Percentiles rank a stretch among this genome's conserved stretches.
phyloP scores from a whole-genome alignment of 495 filamentous ascomycete genomes.

The Aspergillus ellipticus region DNA sequence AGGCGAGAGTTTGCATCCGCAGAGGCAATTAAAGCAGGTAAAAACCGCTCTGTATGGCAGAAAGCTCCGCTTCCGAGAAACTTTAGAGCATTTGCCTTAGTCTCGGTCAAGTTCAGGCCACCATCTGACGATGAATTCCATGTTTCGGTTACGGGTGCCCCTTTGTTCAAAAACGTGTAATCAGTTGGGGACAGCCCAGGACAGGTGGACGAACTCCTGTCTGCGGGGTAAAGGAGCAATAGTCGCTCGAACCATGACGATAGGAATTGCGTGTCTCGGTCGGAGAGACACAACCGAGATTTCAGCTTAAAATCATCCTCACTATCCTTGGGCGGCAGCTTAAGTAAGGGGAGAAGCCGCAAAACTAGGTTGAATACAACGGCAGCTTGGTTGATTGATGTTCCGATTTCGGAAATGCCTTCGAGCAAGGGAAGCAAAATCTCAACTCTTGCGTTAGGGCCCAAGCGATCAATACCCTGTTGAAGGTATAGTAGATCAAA shows the following conservation, averaged over 20 bases:
- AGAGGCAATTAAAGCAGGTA: constrained; percentile 80
- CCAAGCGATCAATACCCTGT: constrained; percentile 73
- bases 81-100: constrained; percentile 62
- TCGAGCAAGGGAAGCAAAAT: constrained; percentile 69
- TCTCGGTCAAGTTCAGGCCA: constrained; percentile 61
- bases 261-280: constrained; percentile 69
- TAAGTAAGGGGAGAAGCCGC: constrained; percentile 65
- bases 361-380: constrained; percentile 82
- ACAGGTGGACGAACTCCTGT: constrained; percentile 44
- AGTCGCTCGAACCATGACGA: constrained; percentile 76
- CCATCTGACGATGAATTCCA: constrained; percentile 59
- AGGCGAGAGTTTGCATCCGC: constrained; percentile 78
- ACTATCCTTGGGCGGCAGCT: constrained; percentile 69
- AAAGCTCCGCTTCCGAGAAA: constrained; percentile 86
- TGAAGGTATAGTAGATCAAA: constrained; percentile 89
- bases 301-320: constrained; percentile 71
- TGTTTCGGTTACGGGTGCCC: constrained; percentile 56
- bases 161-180: constrained; percentile 63
- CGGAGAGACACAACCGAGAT: constrained; percentile 59
- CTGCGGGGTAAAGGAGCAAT: constrained; percentile 59
- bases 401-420: constrained; percentile 66
- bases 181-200: constrained; percentile 70
- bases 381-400: constrained; percentile 58
- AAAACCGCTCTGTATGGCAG: constrained; percentile 68
- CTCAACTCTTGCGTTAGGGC: constrained; percentile 56